phyloP scores from a whole-genome alignment of 805 yeast species.

The Yarrowia keelungensis region DNA sequence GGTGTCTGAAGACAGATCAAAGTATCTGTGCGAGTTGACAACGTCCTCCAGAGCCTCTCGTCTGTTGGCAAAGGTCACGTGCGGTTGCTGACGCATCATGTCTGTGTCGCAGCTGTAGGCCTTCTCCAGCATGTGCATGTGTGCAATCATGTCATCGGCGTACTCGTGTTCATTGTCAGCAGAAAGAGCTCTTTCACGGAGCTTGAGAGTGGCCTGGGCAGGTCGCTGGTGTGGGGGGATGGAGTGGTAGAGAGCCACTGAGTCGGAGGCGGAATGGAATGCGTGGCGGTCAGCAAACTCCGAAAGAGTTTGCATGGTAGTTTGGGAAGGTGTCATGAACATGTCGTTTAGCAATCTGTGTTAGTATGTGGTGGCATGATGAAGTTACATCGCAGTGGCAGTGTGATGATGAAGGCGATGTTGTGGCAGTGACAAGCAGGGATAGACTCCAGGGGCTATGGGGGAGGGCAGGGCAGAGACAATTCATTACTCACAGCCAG shows the following conservation, averaged over 20 bases:
- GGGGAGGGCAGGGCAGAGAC: too few relatives aligned
- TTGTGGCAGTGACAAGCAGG: constrained; percentile 1
- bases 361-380: neutral
- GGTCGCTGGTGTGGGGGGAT: constrained; percentile 30
- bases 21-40: constrained; percentile 66
- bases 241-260: constrained; percentile 35
- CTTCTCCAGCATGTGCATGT: constrained; percentile 49
- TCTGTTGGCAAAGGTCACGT: constrained; percentile 74
- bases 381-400: neutral
- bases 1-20: constrained; percentile 69
- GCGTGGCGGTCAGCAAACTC: constrained; percentile 38
- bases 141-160: constrained; percentile 50
- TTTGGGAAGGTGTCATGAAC: constrained; percentile 38
- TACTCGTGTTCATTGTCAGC: constrained; percentile 47
- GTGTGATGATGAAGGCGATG: constrained; percentile 6
- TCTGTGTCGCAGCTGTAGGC: constrained; percentile 59
- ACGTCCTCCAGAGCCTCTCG: constrained; percentile 78
- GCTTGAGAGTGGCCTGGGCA: constrained; percentile 31
- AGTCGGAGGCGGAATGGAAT: constrained; percentile 36
- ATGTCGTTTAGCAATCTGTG: constrained; percentile 37
- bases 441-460: too few relatives aligned
- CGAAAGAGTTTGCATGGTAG: constrained; percentile 37
- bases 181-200: constrained; percentile 27
- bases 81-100: constrained; percentile 87
- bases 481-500: neutral